Evolutionary conservation across 306 rosid genomes (phyloP), one percentile per base, ranked within the genome.

Genomic region (Begonia loranthoides): DNA sequence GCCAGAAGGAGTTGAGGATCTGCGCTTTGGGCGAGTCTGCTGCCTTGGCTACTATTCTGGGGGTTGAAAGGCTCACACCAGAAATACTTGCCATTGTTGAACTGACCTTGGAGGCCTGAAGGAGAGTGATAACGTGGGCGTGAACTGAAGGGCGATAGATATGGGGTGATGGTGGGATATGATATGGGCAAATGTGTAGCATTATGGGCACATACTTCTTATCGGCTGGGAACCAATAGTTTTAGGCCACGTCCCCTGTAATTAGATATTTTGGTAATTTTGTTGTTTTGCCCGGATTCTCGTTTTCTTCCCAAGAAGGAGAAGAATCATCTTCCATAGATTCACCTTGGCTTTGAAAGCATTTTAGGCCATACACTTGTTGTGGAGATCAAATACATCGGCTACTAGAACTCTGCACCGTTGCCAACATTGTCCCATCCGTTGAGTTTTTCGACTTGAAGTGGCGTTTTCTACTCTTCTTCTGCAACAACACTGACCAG

Each of bases 381-480:
- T n/a, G n/a, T n/a, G n/a, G n/a, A n/a, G n/a, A n/a, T n/a, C n/a
- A n/a, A n/a, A n/a, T n/a, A n/a, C n/a, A n/a, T n/a, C n/a, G n/a
- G n/a, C n/a, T n/a, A n/a, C n/a, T n/a, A n/a, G n/a, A n/a, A n/a
- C n/a, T n/a, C n/a, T n/a, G n/a, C n/a, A n/a, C n/a, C n/a, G n/a
- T n/a, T n/a, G n/a, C n/a, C n/a, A n/a, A n/a, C n/a, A n/a, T n/a
- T n/a, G n/a, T n/a, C n/a, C n/a, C n/a, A n/a, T n/a, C n/a, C n/a
- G n/a, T n/a, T n/a, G n/a, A n/a, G n/a, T n/a, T n/a, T n/a, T n/a
- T n/a, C n/a, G 62, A 28, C n/a, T n/a, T n/a, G n/a, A n/a, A n/a
- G n/a, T n/a, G n/a, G 61, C 43, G 41, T 65, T 39, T 51, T 68
- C 28, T 66, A 87, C 66, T 79, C 88, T 63, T 84, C 89, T 2